Evolutionary conservation across 257 asterid genomes (phyloP).

Genomic region (Solanum piurae): DNA sequence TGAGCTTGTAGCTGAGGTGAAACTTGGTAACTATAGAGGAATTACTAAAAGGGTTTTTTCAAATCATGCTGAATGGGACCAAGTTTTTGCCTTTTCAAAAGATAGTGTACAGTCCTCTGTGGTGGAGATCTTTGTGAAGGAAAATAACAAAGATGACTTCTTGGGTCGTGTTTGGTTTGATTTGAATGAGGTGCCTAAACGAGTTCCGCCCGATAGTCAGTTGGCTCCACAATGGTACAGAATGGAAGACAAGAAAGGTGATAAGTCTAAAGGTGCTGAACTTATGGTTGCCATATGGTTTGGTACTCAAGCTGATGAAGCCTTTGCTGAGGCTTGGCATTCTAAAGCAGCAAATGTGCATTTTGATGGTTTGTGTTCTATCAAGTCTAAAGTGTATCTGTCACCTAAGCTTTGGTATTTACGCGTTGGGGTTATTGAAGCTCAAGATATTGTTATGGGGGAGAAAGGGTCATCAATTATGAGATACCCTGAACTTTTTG

Average conservation of each 20-base stretch:
- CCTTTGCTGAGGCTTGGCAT: conserved; percentile 88
- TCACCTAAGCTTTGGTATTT: conserved; percentile 89
- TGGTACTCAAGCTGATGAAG: conserved; percentile 88
- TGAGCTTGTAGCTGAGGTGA: conserved; percentile 71
- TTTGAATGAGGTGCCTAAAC: conserved; percentile 65
- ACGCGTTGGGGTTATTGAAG: conserved; percentile 67
- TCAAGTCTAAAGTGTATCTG: conserved; percentile 68
- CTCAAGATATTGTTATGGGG: conserved; percentile 61
- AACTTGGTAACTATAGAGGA: conserved; percentile 74
- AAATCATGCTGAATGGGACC: conserved; percentile 56
- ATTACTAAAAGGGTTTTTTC: conserved; percentile 44
- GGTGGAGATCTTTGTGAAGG: conserved; percentile 62
- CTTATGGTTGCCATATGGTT: conserved; percentile 77
- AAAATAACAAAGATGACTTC: conserved; percentile 54
- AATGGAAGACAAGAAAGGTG: conserved; percentile 80
- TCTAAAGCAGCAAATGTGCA: conserved; percentile 75
- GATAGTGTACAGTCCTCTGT: conserved; percentile 70
- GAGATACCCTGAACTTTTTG: conserved; percentile 71
- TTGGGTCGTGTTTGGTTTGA: conserved; percentile 82
- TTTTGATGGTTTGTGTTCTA: conserved; percentile 56
- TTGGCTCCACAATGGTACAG: conserved; percentile 84
- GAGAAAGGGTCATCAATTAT: conserved; percentile 45
- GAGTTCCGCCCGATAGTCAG: conserved; percentile 75
- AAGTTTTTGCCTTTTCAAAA: conserved; percentile 78
- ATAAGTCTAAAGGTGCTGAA: conserved; percentile 50